A percentile compares a stretch with the other conserved stretches of the same genome.
Evolutionary conservation across 1,284 basidiomycete genomes (phyloP).

Genomic region (Sporisorium iseilematis-ciliati): DNA sequence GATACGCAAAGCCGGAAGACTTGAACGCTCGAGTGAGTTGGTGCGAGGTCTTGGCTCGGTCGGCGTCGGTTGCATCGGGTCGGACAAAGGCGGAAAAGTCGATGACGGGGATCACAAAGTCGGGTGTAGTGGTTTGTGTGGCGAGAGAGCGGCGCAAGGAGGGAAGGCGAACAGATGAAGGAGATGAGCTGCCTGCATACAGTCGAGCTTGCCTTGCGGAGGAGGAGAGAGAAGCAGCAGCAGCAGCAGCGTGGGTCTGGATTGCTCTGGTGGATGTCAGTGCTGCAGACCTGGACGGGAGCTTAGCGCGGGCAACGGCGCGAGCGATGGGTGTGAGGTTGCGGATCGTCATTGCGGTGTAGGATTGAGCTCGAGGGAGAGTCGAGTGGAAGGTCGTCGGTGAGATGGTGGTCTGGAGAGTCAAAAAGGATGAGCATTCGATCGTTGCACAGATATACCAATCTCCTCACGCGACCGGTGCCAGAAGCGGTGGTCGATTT

Average conservation of each 20-base stretch:
- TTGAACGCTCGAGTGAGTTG: slow-evolving; percentile 82
- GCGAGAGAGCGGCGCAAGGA: slow-evolving; percentile 9
- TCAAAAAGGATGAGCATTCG: not conserved
- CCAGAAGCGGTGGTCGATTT: not conserved
- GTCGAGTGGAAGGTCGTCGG: not conserved
- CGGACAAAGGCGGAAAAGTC: slow-evolving; percentile 78
- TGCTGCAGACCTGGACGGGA: slow-evolving; percentile 1
- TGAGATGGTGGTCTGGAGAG: slow-evolving; percentile 9
- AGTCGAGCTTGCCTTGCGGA: not conserved
- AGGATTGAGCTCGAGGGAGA: not conserved
- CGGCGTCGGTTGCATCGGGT: slow-evolving; percentile 72
- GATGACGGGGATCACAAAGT: slow-evolving; percentile 76
- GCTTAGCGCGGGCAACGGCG: not conserved
- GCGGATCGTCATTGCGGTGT: not conserved
- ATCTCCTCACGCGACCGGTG: not conserved
- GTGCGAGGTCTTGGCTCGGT: slow-evolving; percentile 77
- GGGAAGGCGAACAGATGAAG: not conserved
- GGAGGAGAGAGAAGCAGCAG: not conserved
- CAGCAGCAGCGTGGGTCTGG: slow-evolving; percentile 8
- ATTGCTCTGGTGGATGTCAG: not conserved
- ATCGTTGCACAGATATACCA: not conserved
- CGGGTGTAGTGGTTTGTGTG: slow-evolving; percentile 16
- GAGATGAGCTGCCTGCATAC: not conserved
- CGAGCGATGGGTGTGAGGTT: slow-evolving; percentile 2
- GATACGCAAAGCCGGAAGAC: slow-evolving; percentile 71